Evolutionary conservation across 2,329 filamentous ascomycete genomes (phyloP), one percentile per base, ranked within the genome.

Genomic region (Aureobasidium sp.): DNA sequence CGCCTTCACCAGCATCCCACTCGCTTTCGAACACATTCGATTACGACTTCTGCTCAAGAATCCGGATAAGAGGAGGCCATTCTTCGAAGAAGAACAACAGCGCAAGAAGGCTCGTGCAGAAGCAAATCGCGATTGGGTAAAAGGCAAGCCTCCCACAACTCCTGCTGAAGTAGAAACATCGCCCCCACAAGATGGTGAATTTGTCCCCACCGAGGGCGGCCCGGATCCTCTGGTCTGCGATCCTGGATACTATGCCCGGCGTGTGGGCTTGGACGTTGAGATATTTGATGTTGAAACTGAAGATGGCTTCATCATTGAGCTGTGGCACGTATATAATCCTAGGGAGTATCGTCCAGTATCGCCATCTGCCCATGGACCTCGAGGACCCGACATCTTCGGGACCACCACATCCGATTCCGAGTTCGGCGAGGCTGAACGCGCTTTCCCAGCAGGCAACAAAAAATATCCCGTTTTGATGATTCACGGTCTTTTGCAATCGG

Each of bases 271-370:
- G 1, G 91, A 97, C 64, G 84, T 91, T 29, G 92, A 97, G 70
- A 82, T 83, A 10, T 90, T 91, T 68, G 81, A 89, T 54, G 91
- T 97, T 0, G 88, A 96, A 73, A 97, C 93, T 0, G 92, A 97
- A 72, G 93, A 97, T 69, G 92, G 92, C 0, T 97, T 96, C 71
- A 84, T 97, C 49, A 88, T 97, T 64, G 85, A 89, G 27, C 79
- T 97, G 1, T 96, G 90, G 87, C 93, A 97, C 72, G 81, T 97
- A 30, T 96, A 90, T 72, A 88, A 96, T 65, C 93, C 93, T 0
- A 82, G 81, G 53, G 88, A 93, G 63, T 87, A 91, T 69, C 47
- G 54, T 8, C 79, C 81, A 1, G 73, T 81, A 5, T 69, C 77
- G 0, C 71, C 78, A 1, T 73, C 78, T 1, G 76, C 85, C 39